Conservation (phyloP, 2,329 filamentous ascomycete genomes). For the Hypoxylon sp. region DNA sequence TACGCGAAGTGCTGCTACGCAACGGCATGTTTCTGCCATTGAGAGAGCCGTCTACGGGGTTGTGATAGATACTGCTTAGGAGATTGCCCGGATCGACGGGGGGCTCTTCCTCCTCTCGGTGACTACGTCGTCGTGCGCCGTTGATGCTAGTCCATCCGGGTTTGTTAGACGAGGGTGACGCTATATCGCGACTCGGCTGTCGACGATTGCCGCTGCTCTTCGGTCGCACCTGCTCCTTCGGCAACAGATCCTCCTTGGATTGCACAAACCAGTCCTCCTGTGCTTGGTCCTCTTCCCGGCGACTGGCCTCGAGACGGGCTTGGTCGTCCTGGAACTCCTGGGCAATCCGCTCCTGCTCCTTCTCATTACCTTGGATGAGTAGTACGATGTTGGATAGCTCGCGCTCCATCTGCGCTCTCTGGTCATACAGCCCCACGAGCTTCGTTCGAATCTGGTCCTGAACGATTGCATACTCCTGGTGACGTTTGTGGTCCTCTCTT, state of each 20-base stretch:
- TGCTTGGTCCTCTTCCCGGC: conserved; percentile 38
- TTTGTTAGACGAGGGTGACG: conserved; percentile 30
- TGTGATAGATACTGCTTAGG: conserved; percentile 46
- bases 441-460: conserved; percentile 35
- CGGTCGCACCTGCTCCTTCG: conserved; percentile 32
- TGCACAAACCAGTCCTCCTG: conserved; percentile 36
- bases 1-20: conserved; percentile 28
- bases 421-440: conserved; percentile 38
- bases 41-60: conserved; percentile 40
- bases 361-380: conserved; percentile 37
- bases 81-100: conserved; percentile 44
- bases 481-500: conserved; percentile 37
- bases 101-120: conserved; percentile 41
- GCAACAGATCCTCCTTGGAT: conserved; percentile 25
- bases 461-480: conserved; percentile 32
- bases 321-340: conserved; percentile 36
- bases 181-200: conserved; percentile 23
- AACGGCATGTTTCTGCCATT: conserved; percentile 38
- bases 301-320: conserved; percentile 24
- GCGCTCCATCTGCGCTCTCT: conserved; percentile 33
- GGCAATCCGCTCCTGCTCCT: conserved; percentile 38
- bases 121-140: conserved; percentile 38
- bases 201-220: conserved; percentile 25
- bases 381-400: conserved; percentile 34
- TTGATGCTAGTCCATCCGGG: conserved; percentile 46